A percentile compares a stretch with the other conserved stretches of the same genome.
Conservation (phyloP, 495 filamentous ascomycete genomes). For the Hypoxylon intermedium region DNA sequence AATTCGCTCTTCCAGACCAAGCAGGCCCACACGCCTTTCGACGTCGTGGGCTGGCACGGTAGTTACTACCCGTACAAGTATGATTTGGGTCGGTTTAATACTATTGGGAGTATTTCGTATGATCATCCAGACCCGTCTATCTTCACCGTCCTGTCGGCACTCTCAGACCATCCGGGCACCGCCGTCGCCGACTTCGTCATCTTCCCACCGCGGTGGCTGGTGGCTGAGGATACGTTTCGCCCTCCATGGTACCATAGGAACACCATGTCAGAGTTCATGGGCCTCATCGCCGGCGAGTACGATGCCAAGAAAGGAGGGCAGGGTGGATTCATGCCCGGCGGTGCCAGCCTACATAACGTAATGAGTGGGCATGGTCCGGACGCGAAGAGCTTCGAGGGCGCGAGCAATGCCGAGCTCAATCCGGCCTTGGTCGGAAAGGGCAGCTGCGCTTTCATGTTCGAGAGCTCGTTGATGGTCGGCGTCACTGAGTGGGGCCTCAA, state of each 20-base stretch:
- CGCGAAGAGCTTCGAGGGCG: slow-evolving; percentile 69
- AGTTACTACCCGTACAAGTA: slow-evolving; percentile 86
- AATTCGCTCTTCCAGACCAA: slow-evolving; percentile 76
- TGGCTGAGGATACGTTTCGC: slow-evolving; percentile 78
- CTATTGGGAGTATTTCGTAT: slow-evolving; percentile 75
- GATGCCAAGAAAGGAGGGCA: slow-evolving; percentile 58
- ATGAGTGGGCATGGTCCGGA: slow-evolving; percentile 68
- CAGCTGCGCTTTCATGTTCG: slow-evolving; percentile 72
- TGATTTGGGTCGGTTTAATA: slow-evolving; percentile 80
- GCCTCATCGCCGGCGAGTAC: slow-evolving; percentile 71
- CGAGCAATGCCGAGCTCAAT: slow-evolving; percentile 60
- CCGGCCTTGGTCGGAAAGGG: slow-evolving; percentile 62
- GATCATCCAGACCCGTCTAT: slow-evolving; percentile 85
- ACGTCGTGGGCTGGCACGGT: slow-evolving; percentile 83
- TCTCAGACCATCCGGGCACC: slow-evolving; percentile 64
- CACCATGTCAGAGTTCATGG: slow-evolving; percentile 87
- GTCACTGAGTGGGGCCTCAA: slow-evolving; percentile 91
- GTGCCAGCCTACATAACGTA: slow-evolving; percentile 64
- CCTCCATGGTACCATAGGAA: slow-evolving; percentile 86
- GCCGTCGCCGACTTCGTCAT: slow-evolving; percentile 85
- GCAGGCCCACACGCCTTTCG: slow-evolving; percentile 78
- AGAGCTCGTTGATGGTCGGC: slow-evolving; percentile 82
- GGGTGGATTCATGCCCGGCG: slow-evolving; percentile 66
- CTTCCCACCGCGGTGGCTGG: slow-evolving; percentile 82
- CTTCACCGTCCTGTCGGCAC: slow-evolving; percentile 79